phyloP scores from a whole-genome alignment of 179 eudicot species.

The Corrigiola litoralis region DNA sequence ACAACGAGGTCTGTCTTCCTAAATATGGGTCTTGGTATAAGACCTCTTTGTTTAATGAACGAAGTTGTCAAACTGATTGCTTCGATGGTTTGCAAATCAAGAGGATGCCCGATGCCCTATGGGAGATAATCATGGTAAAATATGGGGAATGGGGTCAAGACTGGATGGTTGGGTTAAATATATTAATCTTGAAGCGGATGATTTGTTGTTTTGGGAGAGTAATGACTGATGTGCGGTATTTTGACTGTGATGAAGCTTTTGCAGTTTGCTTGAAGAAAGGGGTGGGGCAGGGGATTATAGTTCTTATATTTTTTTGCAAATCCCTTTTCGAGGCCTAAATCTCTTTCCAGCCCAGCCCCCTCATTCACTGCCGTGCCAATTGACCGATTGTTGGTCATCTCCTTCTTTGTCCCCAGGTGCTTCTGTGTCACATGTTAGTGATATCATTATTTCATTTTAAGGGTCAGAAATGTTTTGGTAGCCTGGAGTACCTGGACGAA shows the following conservation, averaged over 20 bases:
- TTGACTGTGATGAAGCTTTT: no score
- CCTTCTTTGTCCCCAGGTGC: neutral
- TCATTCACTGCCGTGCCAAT: no score
- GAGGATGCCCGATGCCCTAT: neutral
- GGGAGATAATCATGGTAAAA: neutral
- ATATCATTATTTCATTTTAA: neutral
- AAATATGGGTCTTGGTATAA: neutral
- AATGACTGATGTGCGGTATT: no score
- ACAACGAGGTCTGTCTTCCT: neutral
- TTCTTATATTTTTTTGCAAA: no score
- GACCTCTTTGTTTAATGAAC: neutral
- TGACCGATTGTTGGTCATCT: neutral
- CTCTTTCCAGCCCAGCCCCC: no score
- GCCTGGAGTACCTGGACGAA: neutral
- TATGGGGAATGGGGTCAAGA: neutral
- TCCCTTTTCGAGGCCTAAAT: no score
- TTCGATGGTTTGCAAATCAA: neutral
- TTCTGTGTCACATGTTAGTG: neutral
- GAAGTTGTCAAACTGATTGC: neutral
- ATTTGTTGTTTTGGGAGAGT: no score
- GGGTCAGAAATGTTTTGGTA: neutral
- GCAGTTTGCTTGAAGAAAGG: no score
- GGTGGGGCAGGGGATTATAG: no score
- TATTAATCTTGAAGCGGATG: no score
- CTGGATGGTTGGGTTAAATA: no score